Evolutionary conservation across 768 basidiomycete genomes (phyloP), one percentile per base, ranked within the genome.

Genomic region (Agrocybe pediades): DNA sequence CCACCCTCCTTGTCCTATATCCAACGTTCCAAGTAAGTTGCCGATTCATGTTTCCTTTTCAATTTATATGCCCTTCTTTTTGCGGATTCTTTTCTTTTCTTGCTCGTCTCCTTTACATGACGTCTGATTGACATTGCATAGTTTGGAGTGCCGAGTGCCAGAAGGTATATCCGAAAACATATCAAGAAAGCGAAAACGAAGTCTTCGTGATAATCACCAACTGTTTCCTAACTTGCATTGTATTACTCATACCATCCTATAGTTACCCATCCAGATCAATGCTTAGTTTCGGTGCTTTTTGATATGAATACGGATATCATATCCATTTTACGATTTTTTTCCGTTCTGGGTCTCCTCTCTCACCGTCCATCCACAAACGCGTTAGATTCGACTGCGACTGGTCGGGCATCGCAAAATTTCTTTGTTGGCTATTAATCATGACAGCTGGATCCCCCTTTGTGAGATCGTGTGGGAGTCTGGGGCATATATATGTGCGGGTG

Each of bases 61-160:
- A 45, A 44, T 61, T 36, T 50, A 21, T 51, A 42, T 46, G 26
- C 45, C 20, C 27, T 26, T 46, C 49, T 45, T 20, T 44, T 21
- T 48, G 46, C 51, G 33, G 33, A n/a, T 43, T 36, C 45, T 48
- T 47, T 45, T 20, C 13, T 53, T 39, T 61, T 54, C 33, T 48
- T n/a, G 24, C 46, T 39, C 46, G 21, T 27, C 19, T 9, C 23
- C 16, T 52, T 51, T 53, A 56, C 53, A 57, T 63, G 58, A 52
- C 48, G 51, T 36, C 53, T 63, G 55, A 59, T 55, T 60, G 57
- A 49, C 43, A 25, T 36, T 53, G 30, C 57, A 44, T 60, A 89
- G 88, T 90, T 90, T 69, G 88, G 87, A 19, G 61, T 86, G 41
- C 86, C 87, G 9, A 75, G 70, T 45, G 76, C 72, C 27, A 75